Base-by-base conservation (phyloP, 163 green algal species). In the Scenedesmus sp. region DNA sequence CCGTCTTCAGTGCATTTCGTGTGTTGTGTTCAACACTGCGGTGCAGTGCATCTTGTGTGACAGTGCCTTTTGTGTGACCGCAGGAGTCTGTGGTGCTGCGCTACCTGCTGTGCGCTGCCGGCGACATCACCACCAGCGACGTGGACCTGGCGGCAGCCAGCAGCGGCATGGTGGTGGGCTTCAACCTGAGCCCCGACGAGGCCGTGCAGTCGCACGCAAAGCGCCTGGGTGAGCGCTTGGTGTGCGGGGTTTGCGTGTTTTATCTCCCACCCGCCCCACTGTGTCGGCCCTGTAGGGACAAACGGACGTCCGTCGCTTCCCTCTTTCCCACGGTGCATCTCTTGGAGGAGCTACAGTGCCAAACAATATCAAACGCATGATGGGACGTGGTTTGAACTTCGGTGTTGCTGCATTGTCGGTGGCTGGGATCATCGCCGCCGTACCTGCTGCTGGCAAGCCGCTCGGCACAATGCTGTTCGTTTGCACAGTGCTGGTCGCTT, bases 91-190 rank as follows among this genome's bases (percentile, higher is more conserved):
- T 83, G 37, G 40, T 83, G 73, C 37, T 83, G 73, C 95, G 83
- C 40, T 98, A 97, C 94, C 94, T 99, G 76, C 92, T 98, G 84
- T 93, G 96, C 6, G 90, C 83, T 12, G 92, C 93, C 15, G 97
- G 97, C 18, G 97, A 99, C 43, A 96, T 99, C 89, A 98, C 94
- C 16, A 89, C 91, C 16, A 95, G 85, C 3, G 98, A 99, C 93
- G 86, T 99, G 26, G 97, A 99, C 92, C 96, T 99, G 80, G 98
- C 98, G 3, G 92, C 94, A 5, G 97, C 97, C 61, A 96, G 93
- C 78, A 92, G 96, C 33, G 98, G 93, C 24, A 92, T 99, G 91
- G 93, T 99, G 42, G 73, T 99, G 4, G 97, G 94, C 24, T 99
- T 99, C 94, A 98, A 98, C 90, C 91, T 98, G 12, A 81, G 93